Base-by-base conservation (phyloP, 2,329 filamentous ascomycete genomes). In the Aspergillus glaucus region DNA sequence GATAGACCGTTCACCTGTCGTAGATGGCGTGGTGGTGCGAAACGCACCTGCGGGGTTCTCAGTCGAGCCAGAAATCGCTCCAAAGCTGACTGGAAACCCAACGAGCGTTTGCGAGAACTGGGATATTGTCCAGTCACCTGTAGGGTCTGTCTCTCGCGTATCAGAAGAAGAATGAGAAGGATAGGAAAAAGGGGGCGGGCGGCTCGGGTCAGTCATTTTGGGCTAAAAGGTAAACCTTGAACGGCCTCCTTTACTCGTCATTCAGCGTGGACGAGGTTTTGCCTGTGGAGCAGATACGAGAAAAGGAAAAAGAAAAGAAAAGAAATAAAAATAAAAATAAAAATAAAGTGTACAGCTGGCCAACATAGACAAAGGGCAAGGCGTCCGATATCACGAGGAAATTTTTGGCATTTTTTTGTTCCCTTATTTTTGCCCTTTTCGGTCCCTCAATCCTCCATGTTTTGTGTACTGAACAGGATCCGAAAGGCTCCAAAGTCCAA, bases 191-290 rank as follows among this genome's bases (percentile, higher is more conserved):
- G 46, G 52, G 39, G 53, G 52, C 21, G 53, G 50, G 30, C 53
- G 50, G 47, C 52, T 58, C 37, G 55, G 49, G 47, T 55, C 53
- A 49, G 50, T 53, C 58, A 60, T 60, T 54, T 44, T 60, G 40
- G 17, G 8, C 37, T 12, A 10, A 43, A 46, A 17, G 49, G 48
- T 17, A 43, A 50, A 41, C 32, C 45, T 41, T 26, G 44, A 42
- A 48, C 37, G 36, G 15, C 44, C 45, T 47, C 46, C 44, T 55
- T 48, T 46, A 46, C 49, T 47, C 49, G 36, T 34, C 45, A 41
- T 43, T 51, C 46, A 40, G 48, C 46, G 49, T 36, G 45, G 34
- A 49, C 44, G 21, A 43, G 22, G 3, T 15, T 19, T 39, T 39
- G 26, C 17, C 17, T 40, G 37, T 21, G 15, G 37, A 19, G 37